A percentile compares a stretch with the other conserved stretches of the same genome.
Evolutionary conservation across 441 rosid genomes (phyloP).

Genomic region (Kokia cookei): DNA sequence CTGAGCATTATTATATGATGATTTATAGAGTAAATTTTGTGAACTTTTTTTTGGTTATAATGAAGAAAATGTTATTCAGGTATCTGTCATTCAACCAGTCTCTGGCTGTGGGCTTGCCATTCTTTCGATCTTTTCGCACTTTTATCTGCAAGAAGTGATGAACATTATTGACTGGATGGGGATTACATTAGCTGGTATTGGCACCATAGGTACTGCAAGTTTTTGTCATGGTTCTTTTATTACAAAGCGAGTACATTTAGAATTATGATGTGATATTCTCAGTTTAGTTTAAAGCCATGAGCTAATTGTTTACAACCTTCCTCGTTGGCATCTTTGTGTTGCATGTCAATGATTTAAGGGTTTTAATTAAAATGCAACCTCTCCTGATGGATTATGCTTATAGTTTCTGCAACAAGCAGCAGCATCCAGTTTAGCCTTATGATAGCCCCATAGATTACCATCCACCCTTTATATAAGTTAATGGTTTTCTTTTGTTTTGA

Average conservation of each 20-base stretch:
- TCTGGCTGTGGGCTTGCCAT: conserved; percentile 97
- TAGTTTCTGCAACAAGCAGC: background rate
- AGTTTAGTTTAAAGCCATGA: background rate
- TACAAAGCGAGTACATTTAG: background rate
- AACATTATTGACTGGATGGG: conserved; percentile 94
- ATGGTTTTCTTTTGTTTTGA: background rate
- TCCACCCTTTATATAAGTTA: conserved; percentile 1
- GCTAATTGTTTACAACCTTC: background rate
- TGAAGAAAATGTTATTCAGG: conserved; percentile 36
- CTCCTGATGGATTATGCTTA: background rate
- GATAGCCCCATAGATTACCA: background rate
- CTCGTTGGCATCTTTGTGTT: background rate
- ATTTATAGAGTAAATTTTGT: background rate
- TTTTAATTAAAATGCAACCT: background rate
- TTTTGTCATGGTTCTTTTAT: conserved; percentile 9
- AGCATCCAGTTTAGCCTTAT: background rate
- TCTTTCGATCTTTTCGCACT: conserved; percentile 89
- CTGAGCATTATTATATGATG: background rate
- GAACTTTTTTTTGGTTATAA: background rate
- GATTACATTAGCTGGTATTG: conserved; percentile 86
- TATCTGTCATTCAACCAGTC: conserved; percentile 95
- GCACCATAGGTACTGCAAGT: conserved; percentile 76
- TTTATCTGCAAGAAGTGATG: conserved; percentile 92
- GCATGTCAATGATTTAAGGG: background rate
- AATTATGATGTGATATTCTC: background rate